Evolutionary conservation across 306 rosid genomes (phyloP).

Genomic region (Begonia fuchsioides): DNA sequence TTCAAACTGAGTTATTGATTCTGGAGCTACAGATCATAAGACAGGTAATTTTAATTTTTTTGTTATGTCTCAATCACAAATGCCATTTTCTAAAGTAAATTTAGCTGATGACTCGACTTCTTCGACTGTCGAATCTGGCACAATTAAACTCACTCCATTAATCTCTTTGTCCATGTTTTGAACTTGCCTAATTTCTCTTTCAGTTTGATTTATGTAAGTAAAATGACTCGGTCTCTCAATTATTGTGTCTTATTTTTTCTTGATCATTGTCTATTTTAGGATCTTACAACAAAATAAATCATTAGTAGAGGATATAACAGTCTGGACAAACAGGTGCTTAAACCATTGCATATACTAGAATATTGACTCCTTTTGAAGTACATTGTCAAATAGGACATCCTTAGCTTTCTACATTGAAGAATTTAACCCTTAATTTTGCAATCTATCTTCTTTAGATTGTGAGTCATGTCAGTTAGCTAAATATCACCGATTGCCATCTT

Average conservation of each 20-base stretch:
- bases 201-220: neutral
- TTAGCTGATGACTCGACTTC: constrained; percentile 1
- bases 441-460: too few relatives aligned
- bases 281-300: neutral
- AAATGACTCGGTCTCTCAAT: neutral
- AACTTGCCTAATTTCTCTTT: neutral
- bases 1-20: neutral
- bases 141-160: neutral
- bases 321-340: too few relatives aligned
- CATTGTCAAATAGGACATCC: too few relatives aligned
- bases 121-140: neutral
- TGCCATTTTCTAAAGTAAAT: neutral
- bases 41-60: neutral
- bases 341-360: too few relatives aligned
- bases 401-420: too few relatives aligned
- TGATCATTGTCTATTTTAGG: neutral
- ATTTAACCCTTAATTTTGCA: too few relatives aligned
- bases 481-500: too few relatives aligned
- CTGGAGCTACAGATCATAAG: constrained; percentile 3
- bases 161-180: neutral
- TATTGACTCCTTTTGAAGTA: too few relatives aligned
- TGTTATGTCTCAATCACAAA: neutral
- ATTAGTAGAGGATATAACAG: neutral
- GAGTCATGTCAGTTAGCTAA: too few relatives aligned
- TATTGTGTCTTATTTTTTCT: neutral